Evolutionary conservation across 176 grass and related monocot genomes (phyloP).

Genomic region (Ensete ventricosum): DNA sequence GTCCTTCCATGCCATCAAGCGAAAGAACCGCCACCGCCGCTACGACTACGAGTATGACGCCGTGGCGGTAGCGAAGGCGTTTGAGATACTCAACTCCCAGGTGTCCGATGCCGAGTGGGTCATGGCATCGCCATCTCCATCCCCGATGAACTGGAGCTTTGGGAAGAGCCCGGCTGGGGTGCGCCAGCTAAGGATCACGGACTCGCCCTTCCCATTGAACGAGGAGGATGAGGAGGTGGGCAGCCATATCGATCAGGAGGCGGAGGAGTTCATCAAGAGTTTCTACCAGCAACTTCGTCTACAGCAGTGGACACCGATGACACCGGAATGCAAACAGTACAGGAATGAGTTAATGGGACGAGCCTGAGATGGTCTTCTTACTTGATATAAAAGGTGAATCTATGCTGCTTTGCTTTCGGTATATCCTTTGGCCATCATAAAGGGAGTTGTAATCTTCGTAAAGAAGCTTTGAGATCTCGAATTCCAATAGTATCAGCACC

Average conservation of each 20-base stretch:
- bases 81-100: slow-evolving; percentile 49
- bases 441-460: no score
- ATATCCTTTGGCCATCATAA: no score
- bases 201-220: slow-evolving; percentile 57
- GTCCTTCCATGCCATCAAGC: slow-evolving; percentile 1
- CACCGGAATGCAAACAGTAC: neutral
- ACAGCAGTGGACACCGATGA: slow-evolving; percentile 37
- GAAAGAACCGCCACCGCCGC: slow-evolving; percentile 21
- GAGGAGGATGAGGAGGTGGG: slow-evolving; percentile 44
- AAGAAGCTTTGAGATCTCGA: no score
- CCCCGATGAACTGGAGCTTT: slow-evolving; percentile 15
- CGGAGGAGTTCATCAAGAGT: slow-evolving; percentile 51
- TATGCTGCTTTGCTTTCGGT: neutral
- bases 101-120: neutral
- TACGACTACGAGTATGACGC: slow-evolving; percentile 59
- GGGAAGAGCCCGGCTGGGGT: slow-evolving; percentile 49
- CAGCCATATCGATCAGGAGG: slow-evolving; percentile 36
- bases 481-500: no score
- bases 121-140: no score
- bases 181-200: slow-evolving; percentile 70
- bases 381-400: neutral
- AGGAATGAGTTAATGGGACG: neutral
- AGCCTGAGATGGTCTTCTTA: neutral
- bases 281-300: slow-evolving; percentile 69
- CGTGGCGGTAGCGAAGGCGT: slow-evolving; percentile 41